These are phyloP conservation scores for Fusarium sarcochroum DNA, from an alignment of 2,329 filamentous ascomycete species.

Conservation along the genomic window DNA sequence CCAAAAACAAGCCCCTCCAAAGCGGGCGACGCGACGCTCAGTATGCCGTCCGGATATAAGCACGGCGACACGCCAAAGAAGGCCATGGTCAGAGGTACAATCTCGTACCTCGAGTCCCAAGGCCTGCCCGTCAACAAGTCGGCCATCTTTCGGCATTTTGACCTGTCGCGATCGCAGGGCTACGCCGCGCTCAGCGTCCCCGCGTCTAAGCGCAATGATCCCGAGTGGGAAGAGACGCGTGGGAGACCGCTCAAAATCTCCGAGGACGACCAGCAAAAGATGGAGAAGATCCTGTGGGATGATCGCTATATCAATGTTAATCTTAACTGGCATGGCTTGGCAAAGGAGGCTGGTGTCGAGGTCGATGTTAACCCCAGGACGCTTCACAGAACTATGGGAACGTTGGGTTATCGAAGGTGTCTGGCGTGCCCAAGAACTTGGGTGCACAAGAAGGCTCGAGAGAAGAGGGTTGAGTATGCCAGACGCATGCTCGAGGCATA, in stretches of 20 bases:
- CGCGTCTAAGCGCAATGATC: conserved; percentile 54
- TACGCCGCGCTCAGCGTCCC: conserved; percentile 55
- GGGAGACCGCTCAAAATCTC: conserved; percentile 55
- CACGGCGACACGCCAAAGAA: conserved; percentile 56
- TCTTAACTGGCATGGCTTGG: conserved; percentile 54
- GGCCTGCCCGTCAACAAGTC: conserved; percentile 57
- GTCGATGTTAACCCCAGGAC: conserved; percentile 54
- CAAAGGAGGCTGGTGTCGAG: conserved; percentile 53
- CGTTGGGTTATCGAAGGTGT: conserved; percentile 54
- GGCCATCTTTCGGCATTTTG: conserved; percentile 58
- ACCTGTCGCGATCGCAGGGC: conserved; percentile 56
- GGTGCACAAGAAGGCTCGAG: conserved; percentile 51
- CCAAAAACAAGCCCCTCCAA: conserved; percentile 15
- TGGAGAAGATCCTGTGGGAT: conserved; percentile 57
- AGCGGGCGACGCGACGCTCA: conserved; percentile 23
- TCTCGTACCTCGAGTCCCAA: conserved; percentile 57
- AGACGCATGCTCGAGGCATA: conserved; percentile 52
- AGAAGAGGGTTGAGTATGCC: conserved; percentile 54
- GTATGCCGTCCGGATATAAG: conserved; percentile 53
- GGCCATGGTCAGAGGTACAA: conserved; percentile 57
- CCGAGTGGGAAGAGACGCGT: conserved; percentile 57
- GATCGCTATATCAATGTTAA: conserved; percentile 50
- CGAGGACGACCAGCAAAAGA: conserved; percentile 54
- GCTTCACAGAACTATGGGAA: conserved; percentile 56
- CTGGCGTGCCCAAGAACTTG: conserved; percentile 50